A percentile compares a stretch with the other conserved stretches of the same genome.
These are phyloP conservation scores for Cyclotella cryptica DNA, from an alignment of 108 stramenopile species.

Conservation along the genomic window DNA sequence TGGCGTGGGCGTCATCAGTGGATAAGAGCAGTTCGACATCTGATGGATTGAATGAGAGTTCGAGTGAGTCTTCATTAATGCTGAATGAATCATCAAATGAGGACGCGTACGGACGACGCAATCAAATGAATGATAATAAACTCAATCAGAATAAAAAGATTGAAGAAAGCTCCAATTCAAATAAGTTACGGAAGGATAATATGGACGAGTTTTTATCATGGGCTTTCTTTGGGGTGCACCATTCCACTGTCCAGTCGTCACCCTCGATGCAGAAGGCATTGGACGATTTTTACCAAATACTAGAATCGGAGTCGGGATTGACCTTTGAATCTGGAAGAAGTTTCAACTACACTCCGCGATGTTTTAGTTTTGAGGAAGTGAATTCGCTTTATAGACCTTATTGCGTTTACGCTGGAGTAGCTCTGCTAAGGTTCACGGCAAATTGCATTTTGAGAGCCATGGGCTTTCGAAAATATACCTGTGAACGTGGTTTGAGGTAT, in stretches of 20 bases:
- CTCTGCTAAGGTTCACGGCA: slow-evolving; percentile 41
- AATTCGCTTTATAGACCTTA: slow-evolving; percentile 75
- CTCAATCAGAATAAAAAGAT: background rate
- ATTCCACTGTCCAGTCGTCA: slow-evolving; percentile 36
- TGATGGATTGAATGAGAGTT: slow-evolving; percentile 22
- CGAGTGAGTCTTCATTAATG: slow-evolving; percentile 16
- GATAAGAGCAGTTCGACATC: background rate
- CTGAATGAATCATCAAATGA: slow-evolving; percentile 1
- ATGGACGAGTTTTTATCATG: slow-evolving; percentile 78
- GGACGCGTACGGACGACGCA: background rate
- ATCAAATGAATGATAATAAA: background rate
- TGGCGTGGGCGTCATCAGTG: slow-evolving; percentile 22
- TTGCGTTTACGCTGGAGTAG: slow-evolving; percentile 62
- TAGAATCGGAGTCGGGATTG: slow-evolving; percentile 39
- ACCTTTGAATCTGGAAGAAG: slow-evolving; percentile 54
- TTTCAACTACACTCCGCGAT: slow-evolving; percentile 35
- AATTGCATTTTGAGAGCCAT: slow-evolving; percentile 38
- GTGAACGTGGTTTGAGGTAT: slow-evolving; percentile 56
- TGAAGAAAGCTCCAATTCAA: background rate
- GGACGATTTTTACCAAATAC: slow-evolving; percentile 48
- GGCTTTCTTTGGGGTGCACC: slow-evolving; percentile 77
- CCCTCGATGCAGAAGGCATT: slow-evolving; percentile 39
- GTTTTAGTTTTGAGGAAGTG: slow-evolving; percentile 74
- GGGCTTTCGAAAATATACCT: slow-evolving; percentile 64
- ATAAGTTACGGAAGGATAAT: slow-evolving; percentile 56